phyloP scores from a whole-genome alignment of 495 filamentous ascomycete species.

The Lindgomyces ingoldianus region DNA sequence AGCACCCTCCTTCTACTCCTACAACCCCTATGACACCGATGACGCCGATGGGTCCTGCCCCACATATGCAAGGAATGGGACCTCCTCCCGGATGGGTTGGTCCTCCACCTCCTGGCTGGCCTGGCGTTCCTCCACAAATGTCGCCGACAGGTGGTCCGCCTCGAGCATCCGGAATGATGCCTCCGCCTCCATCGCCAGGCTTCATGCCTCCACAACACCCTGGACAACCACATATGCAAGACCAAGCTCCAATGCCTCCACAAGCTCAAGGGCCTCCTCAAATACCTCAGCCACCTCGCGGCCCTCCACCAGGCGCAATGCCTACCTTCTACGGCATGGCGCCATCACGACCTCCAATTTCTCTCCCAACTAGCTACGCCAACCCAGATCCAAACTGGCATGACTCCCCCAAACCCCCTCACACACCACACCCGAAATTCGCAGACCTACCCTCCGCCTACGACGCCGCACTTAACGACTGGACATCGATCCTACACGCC shows the following conservation, averaged over 20 bases:
- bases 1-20: constrained; percentile 35
- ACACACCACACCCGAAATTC: constrained; percentile 40
- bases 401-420: constrained; percentile 1
- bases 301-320: constrained; percentile 29
- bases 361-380: constrained; percentile 61
- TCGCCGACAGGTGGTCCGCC: constrained; percentile 15
- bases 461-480: constrained; percentile 71
- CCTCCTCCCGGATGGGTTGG: constrained; percentile 23
- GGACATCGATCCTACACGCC: constrained; percentile 71
- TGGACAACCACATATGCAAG: constrained; percentile 1
- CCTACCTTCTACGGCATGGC: constrained; percentile 64
- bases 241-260: background rate
- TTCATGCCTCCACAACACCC: background rate
- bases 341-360: constrained; percentile 51
- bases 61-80: constrained; percentile 22
- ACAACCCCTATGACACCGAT: constrained; percentile 31
- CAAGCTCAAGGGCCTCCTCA: constrained; percentile 17
- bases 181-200: constrained; percentile 6
- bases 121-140: background rate
- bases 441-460: constrained; percentile 63
- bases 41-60: constrained; percentile 31
- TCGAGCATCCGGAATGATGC: constrained; percentile 2
- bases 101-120: constrained; percentile 21
- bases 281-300: constrained; percentile 4
- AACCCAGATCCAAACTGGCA: constrained; percentile 15